These are phyloP conservation scores for Verticillium tricorpus DNA, from an alignment of 2,329 filamentous ascomycete species.

Conservation along the genomic window DNA sequence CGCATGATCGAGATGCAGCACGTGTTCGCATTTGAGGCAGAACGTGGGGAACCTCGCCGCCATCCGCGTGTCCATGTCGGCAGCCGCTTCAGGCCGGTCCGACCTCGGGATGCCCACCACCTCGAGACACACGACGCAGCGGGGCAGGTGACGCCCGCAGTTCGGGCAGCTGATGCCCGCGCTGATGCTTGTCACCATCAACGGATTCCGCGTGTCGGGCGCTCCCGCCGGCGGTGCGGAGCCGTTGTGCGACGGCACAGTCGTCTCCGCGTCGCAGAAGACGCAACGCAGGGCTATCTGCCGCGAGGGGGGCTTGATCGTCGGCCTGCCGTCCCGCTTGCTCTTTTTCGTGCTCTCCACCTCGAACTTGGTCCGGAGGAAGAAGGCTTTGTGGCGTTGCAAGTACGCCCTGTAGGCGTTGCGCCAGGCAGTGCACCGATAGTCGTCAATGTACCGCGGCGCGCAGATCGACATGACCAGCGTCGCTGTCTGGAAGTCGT, in stretches of 20 bases:
- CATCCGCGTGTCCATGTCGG: conserved; percentile 39
- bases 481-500: conserved; percentile 75
- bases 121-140: conserved; percentile 65
- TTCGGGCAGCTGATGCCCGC: conserved; percentile 61
- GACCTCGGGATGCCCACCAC: conserved; percentile 61
- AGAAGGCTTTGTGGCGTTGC: conserved; percentile 68
- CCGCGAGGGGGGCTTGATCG: conserved; percentile 59
- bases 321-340: conserved; percentile 58
- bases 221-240: conserved; percentile 8
- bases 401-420: conserved; percentile 66
- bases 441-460: conserved; percentile 72
- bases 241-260: conserved; percentile 10
- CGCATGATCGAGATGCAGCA: conserved; percentile 63
- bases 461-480: conserved; percentile 69
- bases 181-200: conserved; percentile 52
- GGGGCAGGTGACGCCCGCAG: conserved; percentile 62
- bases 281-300: conserved; percentile 74
- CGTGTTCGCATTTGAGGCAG: conserved; percentile 64
- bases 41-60: conserved; percentile 63
- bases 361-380: conserved; percentile 72
- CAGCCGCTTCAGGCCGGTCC: conserved; percentile 48
- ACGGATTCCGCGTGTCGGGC: conserved; percentile 43
- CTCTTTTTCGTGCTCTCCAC: conserved; percentile 70
- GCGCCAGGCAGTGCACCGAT: conserved; percentile 71
- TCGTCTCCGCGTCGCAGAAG: conserved; percentile 65